These are phyloP conservation scores for Phellinidium pouzarii DNA, from an alignment of 1,284 basidiomycete genomes.

Conservation along the genomic window DNA sequence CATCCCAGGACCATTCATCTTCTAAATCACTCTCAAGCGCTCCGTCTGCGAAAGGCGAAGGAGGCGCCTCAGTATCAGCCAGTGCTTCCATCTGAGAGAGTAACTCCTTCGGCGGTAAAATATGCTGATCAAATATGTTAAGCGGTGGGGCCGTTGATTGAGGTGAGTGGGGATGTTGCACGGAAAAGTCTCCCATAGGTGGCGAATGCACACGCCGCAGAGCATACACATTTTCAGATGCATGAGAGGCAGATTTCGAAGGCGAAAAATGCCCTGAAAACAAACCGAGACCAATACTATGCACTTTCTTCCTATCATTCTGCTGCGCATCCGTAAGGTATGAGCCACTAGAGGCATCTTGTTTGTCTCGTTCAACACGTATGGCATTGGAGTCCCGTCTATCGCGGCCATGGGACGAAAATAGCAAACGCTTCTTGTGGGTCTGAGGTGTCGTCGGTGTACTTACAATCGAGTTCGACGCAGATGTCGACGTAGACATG, in stretches of 20 bases:
- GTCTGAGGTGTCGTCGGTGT: conserved; percentile 18
- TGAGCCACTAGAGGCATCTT: neutral
- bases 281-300: conserved; percentile 14
- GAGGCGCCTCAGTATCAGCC: conserved; percentile 13
- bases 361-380: conserved; percentile 8
- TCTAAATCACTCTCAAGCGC: conserved; percentile 12
- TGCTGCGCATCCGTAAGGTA: conserved; percentile 3
- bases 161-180: conserved; percentile 3
- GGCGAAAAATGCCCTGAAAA: conserved; percentile 13
- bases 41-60: conserved; percentile 9
- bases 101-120: conserved; percentile 17
- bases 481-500: neutral
- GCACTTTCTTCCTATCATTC: conserved; percentile 9
- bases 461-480: conserved; percentile 5
- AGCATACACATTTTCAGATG: neutral
- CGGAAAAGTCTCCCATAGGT: neutral
- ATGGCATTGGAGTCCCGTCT: conserved; percentile 13
- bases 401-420: conserved; percentile 15
- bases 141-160: neutral
- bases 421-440: conserved; percentile 17
- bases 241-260: conserved; percentile 6
- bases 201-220: conserved; percentile 1
- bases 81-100: conserved; percentile 18
- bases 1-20: conserved; percentile 16
- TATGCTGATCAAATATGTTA: conserved; percentile 13